Percentiles rank a stretch among this genome's conserved stretches.
These are phyloP conservation scores for Sphaerostilbella broomeana DNA, from an alignment of 2,329 filamentous ascomycete genomes.

Conservation along the genomic window DNA sequence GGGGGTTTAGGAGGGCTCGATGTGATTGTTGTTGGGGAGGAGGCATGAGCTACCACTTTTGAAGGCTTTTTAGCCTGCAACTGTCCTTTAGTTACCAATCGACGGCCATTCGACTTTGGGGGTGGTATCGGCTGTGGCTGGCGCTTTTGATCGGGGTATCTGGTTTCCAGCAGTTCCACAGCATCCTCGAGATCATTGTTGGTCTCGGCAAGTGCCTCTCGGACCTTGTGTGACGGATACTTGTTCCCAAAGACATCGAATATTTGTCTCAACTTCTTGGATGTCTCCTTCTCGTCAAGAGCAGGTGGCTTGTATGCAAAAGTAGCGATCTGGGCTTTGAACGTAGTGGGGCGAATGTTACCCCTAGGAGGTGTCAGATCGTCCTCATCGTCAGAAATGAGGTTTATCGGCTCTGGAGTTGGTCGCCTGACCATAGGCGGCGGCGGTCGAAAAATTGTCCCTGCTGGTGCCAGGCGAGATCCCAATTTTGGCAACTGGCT, in stretches of 20 bases:
- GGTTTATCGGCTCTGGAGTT: slow-evolving; percentile 37
- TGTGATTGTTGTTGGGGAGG: slow-evolving; percentile 5
- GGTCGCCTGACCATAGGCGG: slow-evolving; percentile 28
- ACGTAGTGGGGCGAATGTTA: slow-evolving; percentile 57
- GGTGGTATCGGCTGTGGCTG: slow-evolving; percentile 9
- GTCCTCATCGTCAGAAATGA: slow-evolving; percentile 44
- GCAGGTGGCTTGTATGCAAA: slow-evolving; percentile 42
- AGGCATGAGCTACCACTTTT: neutral
- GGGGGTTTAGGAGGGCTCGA: slow-evolving; percentile 23
- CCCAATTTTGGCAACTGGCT: slow-evolving; percentile 31
- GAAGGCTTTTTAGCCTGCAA: slow-evolving; percentile 16
- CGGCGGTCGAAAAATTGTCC: slow-evolving; percentile 60
- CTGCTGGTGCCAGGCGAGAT: slow-evolving; percentile 65
- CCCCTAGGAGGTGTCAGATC: slow-evolving; percentile 45
- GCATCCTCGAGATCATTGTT: slow-evolving; percentile 32
- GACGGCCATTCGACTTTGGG: slow-evolving; percentile 21
- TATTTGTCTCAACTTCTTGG: slow-evolving; percentile 29
- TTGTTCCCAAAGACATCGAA: slow-evolving; percentile 29
- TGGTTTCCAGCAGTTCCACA: slow-evolving; percentile 24
- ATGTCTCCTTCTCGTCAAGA: slow-evolving; percentile 31
- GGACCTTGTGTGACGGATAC: slow-evolving; percentile 25
- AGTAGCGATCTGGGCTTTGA: slow-evolving; percentile 35
- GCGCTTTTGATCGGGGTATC: slow-evolving; percentile 8
- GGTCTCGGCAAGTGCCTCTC: slow-evolving; percentile 27
- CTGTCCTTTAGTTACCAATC: slow-evolving; percentile 27